Base-by-base conservation (phyloP, 805 yeast genomes). In the Henningerozyma blattae region DNA sequence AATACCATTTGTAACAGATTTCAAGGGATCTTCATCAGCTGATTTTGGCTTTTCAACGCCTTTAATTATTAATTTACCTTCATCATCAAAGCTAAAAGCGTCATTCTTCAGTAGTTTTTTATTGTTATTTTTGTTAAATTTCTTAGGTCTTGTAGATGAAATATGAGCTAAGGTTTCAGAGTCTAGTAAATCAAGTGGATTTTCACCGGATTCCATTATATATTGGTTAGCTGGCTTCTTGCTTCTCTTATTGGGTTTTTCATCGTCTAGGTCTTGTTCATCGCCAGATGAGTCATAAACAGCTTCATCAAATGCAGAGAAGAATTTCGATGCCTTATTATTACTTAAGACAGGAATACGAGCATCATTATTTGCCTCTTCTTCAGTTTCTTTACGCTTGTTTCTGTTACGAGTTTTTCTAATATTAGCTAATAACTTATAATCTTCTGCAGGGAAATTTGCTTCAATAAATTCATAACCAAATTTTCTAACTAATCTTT, bases 261-360 rank as follows among this genome's bases (percentile, higher is more conserved):
- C 53, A 15, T 58, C 70, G 5, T 62, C 72, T 22, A 67, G 77
- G 5, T 62, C 69, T 13, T 64, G 75, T 19, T 72, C 80, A 30
- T 65, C 70, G 22, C 74, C 82, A 34, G 79, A 72, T 27, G 75
- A 71, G 34, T 79, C 93, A 58, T 89, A 83, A 30, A 91, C 63
- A 0, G 94, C 96, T 54, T 82, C 91, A 49, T 91, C 98, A 48
- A 82, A 85, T 25, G 94, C 96, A 38, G 94, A 83, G 56, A 77
- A 73, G 49, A 74, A 81, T 46, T 70, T 71, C 48, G 70, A 66
- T 34, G 63, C 62, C 31, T 53, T 60, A 5, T 47, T 42, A 28
- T 51, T 44, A 24, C 50, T 37, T 1, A 45, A 30, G 30, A 40
- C 45, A 15, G 44, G 47, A 5, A 39, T 34, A 8, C 43, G 34